A percentile compares a stretch with the other conserved stretches of the same genome.
These are phyloP conservation scores for Cocos nucifera DNA, from an alignment of 176 grass and related monocot species.

Conservation along the genomic window DNA sequence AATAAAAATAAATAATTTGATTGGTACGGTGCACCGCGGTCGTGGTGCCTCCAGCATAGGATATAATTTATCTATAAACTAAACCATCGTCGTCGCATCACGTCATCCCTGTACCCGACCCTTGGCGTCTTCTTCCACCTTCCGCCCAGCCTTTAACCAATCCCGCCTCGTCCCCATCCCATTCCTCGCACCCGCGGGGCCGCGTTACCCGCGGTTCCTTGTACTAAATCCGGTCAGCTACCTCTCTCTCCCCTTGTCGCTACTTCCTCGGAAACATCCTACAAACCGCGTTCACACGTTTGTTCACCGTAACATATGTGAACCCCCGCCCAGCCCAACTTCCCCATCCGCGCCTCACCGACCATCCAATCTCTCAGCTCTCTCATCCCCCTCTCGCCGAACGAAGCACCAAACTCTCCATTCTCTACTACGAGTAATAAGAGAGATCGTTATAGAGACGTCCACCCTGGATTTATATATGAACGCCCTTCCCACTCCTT, in stretches of 20 bases:
- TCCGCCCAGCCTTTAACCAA: no score
- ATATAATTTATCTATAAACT: no score
- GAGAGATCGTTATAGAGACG: no score
- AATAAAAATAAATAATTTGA: no score
- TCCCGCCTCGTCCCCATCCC: background rate
- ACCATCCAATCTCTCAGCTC: background rate
- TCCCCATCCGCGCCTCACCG: background rate
- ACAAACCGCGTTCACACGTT: no score
- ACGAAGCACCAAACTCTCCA: background rate
- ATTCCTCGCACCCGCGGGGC: constrained; percentile 35
- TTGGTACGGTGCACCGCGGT: no score
- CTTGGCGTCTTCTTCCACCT: no score
- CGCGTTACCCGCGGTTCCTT: constrained; percentile 55
- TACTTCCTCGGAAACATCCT: no score
- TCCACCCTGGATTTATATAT: constrained; percentile 26
- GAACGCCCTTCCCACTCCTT: constrained; percentile 26
- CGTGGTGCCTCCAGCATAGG: no score
- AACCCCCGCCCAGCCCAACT: constrained; percentile 4
- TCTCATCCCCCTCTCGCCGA: background rate
- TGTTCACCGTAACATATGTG: constrained; percentile 3
- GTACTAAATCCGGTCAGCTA: constrained; percentile 11
- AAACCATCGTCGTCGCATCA: no score
- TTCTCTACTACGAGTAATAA: background rate
- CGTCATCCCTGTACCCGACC: no score
- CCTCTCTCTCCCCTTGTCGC: background rate